phyloP scores from a whole-genome alignment of 2,329 filamentous ascomycete species.

The Penicillium frequentans region DNA sequence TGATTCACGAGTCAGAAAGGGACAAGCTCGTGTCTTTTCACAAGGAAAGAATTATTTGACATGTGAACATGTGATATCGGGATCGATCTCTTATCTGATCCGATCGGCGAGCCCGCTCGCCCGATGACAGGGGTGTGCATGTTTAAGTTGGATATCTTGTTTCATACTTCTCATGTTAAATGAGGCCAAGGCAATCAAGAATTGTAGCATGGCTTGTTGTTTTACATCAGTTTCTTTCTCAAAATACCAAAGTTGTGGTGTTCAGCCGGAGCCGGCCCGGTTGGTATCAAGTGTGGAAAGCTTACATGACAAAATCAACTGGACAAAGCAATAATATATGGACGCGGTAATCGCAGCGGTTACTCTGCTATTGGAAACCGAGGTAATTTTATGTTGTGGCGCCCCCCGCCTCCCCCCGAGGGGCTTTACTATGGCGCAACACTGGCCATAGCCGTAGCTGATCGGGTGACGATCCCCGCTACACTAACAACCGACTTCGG shows the following conservation, averaged over 20 bases:
- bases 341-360: not conserved
- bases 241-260: not conserved
- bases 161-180: too few relatives aligned
- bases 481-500: not conserved
- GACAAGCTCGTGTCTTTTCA: slow-evolving; percentile 5
- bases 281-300: not conserved
- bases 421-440: not conserved
- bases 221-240: too few relatives aligned
- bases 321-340: not conserved
- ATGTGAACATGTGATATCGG: slow-evolving; percentile 18
- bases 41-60: slow-evolving; percentile 9
- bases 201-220: too few relatives aligned
- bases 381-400: not conserved
- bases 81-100: slow-evolving; percentile 24
- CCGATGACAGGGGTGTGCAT: too few relatives aligned
- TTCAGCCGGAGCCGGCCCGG: not conserved
- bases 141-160: too few relatives aligned
- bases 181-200: too few relatives aligned
- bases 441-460: not conserved
- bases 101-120: slow-evolving; percentile 3
- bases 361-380: not conserved
- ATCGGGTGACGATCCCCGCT: not conserved
- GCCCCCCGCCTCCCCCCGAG: too few relatives aligned
- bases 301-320: not conserved
- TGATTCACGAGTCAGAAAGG: not conserved